Percentiles rank a stretch among this genome's conserved stretches.
Conservation (phyloP, 257 asterid genomes). For the Thymus mandschuricus region DNA sequence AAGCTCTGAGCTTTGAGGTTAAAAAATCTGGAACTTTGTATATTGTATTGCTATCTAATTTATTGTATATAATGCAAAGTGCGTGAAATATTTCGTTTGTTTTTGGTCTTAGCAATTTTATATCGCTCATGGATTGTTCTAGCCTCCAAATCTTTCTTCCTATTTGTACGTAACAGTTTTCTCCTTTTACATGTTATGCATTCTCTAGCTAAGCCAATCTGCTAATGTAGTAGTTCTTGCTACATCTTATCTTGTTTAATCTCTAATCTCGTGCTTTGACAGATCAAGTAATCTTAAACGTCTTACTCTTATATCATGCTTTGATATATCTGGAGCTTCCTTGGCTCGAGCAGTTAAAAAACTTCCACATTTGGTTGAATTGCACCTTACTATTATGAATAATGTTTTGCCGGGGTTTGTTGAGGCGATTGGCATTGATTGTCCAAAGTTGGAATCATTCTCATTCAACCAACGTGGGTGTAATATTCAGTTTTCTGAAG, state of each 20-base stretch:
- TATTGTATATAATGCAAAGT: not conserved
- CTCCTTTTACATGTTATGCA: not conserved
- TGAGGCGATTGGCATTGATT: conserved; percentile 42
- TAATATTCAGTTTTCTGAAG: not conserved
- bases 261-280: conserved; percentile 17
- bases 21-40: not conserved
- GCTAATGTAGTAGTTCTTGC: not conserved
- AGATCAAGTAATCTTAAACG: conserved; percentile 51
- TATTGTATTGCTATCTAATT: not conserved
- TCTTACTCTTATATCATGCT: conserved; percentile 37
- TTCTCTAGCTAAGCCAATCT: not conserved
- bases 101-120: too few relatives aligned
- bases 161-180: not conserved
- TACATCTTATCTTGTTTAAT: conserved; percentile 3
- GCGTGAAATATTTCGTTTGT: not conserved
- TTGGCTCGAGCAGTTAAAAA: conserved; percentile 39
- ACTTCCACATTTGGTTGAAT: conserved; percentile 52
- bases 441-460: conserved; percentile 43
- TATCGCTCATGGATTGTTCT: not conserved
- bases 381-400: conserved; percentile 41
- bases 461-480: not conserved
- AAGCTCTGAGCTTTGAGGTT: not conserved
- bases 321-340: conserved; percentile 19
- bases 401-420: not conserved
- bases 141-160: not conserved